Base-by-base conservation (phyloP, 2,329 filamentous ascomycete genomes). In the Trichoderma endophyticum region DNA sequence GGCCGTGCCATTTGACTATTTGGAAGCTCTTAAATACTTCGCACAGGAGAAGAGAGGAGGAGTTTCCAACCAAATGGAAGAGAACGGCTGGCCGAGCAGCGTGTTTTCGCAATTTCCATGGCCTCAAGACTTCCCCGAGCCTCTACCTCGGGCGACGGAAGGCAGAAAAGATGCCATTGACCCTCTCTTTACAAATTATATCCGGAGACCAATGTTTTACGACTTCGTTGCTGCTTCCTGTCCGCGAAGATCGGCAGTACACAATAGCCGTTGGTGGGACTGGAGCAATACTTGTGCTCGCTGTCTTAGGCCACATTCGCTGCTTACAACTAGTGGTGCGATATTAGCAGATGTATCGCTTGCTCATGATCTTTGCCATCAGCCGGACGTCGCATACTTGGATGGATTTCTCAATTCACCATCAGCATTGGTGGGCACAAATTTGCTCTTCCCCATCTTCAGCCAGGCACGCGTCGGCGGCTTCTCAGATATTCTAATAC, bases 11-110 rank as follows among this genome's bases (percentile, higher is more conserved):
- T 89, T 85, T 83, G 87, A 89, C 74, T 83, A 86, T 7, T 85
- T 90, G 72, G 80, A 83, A 70, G 86, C 86, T 51, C 6, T 88
- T 91, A 5, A 88, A 88, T 78, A 88, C 90, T 71, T 87, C 90
- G 73, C 83, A 80, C n/a, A 75, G 78, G 28, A 43, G n/a, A 65
- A 36, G n/a, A 61, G 12, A 30, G 15, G 3, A 28, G 12, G 28
- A 61, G 30, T 60, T 28, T 43, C 34, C n/a, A 61, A 26, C 34
- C 56, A 51, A 21, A 51, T 54, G 3, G 34, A 48, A 26, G 14
- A 24, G 4, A 64, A 60, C 2, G 5, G 3, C 14, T 70, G 56
- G 54, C 69, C 59, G 24, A 59, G 36, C 64, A 74, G 61, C 24
- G 26, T 18, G 8, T 36, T 61, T 36, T 32, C 48, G 2, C 32